Percentiles rank a stretch among this genome's conserved stretches.
Conservation (phyloP, 345 rosid genomes). For the Salix viminalis region DNA sequence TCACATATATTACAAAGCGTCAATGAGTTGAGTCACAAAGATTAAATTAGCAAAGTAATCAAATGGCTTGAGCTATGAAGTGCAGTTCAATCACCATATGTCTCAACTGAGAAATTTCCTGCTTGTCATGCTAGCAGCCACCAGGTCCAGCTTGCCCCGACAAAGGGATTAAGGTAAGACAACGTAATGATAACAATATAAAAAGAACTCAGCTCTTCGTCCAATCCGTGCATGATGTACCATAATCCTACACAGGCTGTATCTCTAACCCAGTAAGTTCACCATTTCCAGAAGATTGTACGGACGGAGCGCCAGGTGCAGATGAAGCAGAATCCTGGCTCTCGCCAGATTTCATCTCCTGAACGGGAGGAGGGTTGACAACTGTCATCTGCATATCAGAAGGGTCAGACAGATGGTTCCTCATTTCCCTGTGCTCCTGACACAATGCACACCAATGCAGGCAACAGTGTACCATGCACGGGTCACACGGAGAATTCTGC, state of each 20-base stretch:
- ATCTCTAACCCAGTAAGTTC: conserved; percentile 41
- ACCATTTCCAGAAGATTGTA: conserved; percentile 39
- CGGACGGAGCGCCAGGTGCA: conserved; percentile 1
- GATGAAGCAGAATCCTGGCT: conserved; percentile 22
- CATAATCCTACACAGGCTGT: conserved; percentile 43
- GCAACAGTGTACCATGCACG: conserved; percentile 78
- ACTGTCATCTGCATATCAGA: conserved; percentile 35
- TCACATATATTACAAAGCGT: not conserved
- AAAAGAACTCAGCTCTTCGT: not conserved
- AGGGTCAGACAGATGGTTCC: conserved; percentile 62
- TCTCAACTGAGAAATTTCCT: no score
- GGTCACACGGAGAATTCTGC: conserved; percentile 84
- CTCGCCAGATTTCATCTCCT: conserved; percentile 57
- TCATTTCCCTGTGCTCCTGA: conserved; percentile 92
- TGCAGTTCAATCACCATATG: not conserved
- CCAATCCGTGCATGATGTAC: not conserved
- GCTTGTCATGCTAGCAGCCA: no score
- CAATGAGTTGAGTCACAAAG: not conserved
- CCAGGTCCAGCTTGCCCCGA: no score
- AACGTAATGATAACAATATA: not conserved
- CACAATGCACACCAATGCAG: conserved; percentile 92
- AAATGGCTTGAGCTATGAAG: not conserved
- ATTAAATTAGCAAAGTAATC: not conserved
- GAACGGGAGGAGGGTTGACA: conserved; percentile 69
- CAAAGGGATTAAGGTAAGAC: not conserved